These are phyloP conservation scores for Beauveria bassiana DNA, from an alignment of 2,329 filamentous ascomycete species.

Conservation along the genomic window DNA sequence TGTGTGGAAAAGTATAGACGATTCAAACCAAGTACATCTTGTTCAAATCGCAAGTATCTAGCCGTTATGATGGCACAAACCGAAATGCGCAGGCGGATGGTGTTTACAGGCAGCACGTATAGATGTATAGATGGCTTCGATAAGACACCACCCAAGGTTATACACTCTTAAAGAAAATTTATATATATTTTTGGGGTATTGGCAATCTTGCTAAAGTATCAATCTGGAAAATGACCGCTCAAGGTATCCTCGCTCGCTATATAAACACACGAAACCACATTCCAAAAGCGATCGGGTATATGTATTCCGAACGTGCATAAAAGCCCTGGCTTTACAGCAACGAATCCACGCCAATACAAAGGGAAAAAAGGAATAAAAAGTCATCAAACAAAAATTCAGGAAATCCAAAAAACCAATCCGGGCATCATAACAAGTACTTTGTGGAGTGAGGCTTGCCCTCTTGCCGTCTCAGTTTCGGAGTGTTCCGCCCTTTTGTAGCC, in stretches of 20 bases:
- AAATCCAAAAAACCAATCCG: slow-evolving; percentile 2
- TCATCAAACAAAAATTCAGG: background rate
- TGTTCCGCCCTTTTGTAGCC: slow-evolving; percentile 12
- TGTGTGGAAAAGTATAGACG: too few relatives aligned
- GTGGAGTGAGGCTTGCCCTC: slow-evolving; percentile 12
- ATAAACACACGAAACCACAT: slow-evolving; percentile 3
- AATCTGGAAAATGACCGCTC: slow-evolving; percentile 1
- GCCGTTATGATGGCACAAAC: too few relatives aligned
- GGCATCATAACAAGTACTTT: background rate
- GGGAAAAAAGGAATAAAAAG: background rate
- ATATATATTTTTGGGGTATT: background rate
- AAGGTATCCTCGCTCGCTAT: slow-evolving; percentile 5
- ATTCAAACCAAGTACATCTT: too few relatives aligned
- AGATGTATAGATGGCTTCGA: too few relatives aligned
- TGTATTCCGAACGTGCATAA: slow-evolving; percentile 16
- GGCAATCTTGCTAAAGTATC: slow-evolving; percentile 1
- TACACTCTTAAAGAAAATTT: too few relatives aligned
- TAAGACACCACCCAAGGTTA: too few relatives aligned
- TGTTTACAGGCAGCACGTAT: too few relatives aligned
- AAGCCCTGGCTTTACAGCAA: slow-evolving; percentile 16
- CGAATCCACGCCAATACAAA: background rate
- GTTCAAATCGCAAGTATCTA: too few relatives aligned
- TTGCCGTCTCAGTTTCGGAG: slow-evolving; percentile 12
- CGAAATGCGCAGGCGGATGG: too few relatives aligned
- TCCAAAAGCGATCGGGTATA: slow-evolving; percentile 8